phyloP scores from a whole-genome alignment of 192 early-diverging fungal species.

The Rhizophagus prolifer region DNA sequence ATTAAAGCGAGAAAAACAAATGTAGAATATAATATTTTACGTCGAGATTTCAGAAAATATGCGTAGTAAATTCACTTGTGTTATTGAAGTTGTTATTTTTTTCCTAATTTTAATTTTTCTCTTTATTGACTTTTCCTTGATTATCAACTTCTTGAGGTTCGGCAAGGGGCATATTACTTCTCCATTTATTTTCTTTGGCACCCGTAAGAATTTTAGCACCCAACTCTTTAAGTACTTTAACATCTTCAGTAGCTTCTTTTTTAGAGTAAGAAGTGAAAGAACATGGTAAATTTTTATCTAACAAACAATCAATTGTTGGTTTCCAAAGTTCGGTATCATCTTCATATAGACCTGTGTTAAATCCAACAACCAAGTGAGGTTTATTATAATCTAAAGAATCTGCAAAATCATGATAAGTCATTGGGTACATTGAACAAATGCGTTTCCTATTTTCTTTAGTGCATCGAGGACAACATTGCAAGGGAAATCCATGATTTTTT shows the following conservation, averaged over 20 bases:
- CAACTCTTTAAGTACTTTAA: constrained; percentile 11
- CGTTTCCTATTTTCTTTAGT: constrained; percentile 20
- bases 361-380: constrained; percentile 23
- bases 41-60: too few relatives aligned
- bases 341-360: constrained; percentile 21
- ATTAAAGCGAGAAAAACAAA: too few relatives aligned
- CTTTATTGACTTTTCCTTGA: constrained; percentile 1
- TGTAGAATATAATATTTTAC: too few relatives aligned
- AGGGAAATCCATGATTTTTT: background rate
- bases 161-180: constrained; percentile 14
- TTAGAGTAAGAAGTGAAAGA: constrained; percentile 29
- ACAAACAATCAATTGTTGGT: constrained; percentile 17
- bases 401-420: constrained; percentile 19
- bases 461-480: constrained; percentile 24
- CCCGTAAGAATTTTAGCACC: constrained; percentile 17
- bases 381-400: background rate
- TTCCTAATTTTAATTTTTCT: background rate
- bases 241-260: constrained; percentile 16
- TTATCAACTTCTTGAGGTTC: constrained; percentile 16
- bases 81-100: too few relatives aligned
- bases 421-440: background rate
- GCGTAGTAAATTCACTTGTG: too few relatives aligned
- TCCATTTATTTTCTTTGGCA: constrained; percentile 27
- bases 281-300: constrained; percentile 21
- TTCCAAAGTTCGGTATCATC: constrained; percentile 22